phyloP scores from a whole-genome alignment of 228 moss, liverwort and hornwort genomes.

The Sphagnum fallax region DNA sequence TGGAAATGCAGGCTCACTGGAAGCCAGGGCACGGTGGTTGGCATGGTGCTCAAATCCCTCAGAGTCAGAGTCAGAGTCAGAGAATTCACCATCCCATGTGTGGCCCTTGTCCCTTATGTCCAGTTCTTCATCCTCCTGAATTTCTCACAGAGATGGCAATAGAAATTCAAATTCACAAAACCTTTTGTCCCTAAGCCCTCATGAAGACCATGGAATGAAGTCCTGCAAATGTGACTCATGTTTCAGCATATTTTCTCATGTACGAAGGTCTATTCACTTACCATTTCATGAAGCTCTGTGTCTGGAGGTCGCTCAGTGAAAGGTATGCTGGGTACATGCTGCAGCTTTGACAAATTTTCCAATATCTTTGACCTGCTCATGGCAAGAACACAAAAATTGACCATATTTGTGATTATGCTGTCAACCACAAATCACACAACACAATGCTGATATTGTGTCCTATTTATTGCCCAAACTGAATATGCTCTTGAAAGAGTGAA shows the following conservation, averaged over 20 bases:
- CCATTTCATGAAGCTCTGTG: conserved; percentile 70
- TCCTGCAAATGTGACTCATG: too few relatives aligned
- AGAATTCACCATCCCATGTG: conserved; percentile 67
- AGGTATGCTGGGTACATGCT: conserved; percentile 74
- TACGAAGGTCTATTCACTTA: neutral
- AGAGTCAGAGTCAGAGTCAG: conserved; percentile 57
- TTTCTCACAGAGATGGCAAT: neutral
- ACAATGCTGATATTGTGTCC: neutral
- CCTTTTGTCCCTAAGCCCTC: neutral
- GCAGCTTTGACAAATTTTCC: conserved; percentile 78
- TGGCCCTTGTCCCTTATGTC: conserved; percentile 62
- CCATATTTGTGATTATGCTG: neutral
- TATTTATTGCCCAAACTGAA: neutral
- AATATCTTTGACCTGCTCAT: conserved; percentile 57
- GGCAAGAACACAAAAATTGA: neutral
- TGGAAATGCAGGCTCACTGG: conserved; percentile 46
- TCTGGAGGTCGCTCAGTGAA: conserved; percentile 85
- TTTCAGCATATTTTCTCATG: too few relatives aligned
- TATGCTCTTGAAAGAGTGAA: neutral
- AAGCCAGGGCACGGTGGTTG: conserved; percentile 41
- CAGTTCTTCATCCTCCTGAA: conserved; percentile 83
- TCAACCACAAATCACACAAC: neutral
- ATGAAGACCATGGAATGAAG: neutral
- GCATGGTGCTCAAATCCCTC: conserved; percentile 53
- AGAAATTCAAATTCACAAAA: neutral